Conservation (phyloP, 192 early-diverging fungal genomes). For the Coemansia sp. region DNA sequence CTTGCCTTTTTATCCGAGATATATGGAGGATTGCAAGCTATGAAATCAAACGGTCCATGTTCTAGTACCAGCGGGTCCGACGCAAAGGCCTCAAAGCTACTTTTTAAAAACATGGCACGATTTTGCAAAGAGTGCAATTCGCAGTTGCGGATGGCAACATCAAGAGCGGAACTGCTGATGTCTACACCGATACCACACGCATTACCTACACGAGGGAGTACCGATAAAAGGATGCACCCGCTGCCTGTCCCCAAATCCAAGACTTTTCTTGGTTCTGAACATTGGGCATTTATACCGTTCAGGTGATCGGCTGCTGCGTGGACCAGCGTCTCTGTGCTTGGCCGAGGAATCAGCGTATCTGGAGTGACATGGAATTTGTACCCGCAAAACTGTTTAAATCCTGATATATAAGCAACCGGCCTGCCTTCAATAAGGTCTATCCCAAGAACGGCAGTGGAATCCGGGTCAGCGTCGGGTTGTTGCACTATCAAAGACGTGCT, state of each 20-base stretch:
- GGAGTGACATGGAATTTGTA: conserved; percentile 59
- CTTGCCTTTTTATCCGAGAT: conserved; percentile 47
- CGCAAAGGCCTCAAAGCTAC: conserved; percentile 54
- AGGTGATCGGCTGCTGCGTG: conserved; percentile 45
- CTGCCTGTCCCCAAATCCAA: conserved; percentile 77
- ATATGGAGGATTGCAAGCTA: conserved; percentile 78
- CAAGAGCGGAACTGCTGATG: conserved; percentile 58
- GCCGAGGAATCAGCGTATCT: conserved; percentile 69
- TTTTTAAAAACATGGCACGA: conserved; percentile 34
- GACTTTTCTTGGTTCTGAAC: conserved; percentile 21
- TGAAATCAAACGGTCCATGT: conserved; percentile 55
- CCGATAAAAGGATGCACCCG: conserved; percentile 67
- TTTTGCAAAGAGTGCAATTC: conserved; percentile 28
- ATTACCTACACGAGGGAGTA: conserved; percentile 36
- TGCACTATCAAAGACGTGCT: background rate
- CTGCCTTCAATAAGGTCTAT: conserved; percentile 53
- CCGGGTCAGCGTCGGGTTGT: background rate
- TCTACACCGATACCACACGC: conserved; percentile 66
- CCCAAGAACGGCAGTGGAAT: conserved; percentile 22
- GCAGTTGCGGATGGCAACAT: conserved; percentile 57
- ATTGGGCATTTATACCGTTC: background rate
- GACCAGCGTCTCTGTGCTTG: conserved; percentile 69
- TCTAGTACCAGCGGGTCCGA: conserved; percentile 12
- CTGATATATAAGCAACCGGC: conserved; percentile 33
- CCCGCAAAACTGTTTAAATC: conserved; percentile 59